Evolutionary conservation across 352 stramenopile genomes (phyloP), one percentile per base, ranked within the genome.

Genomic region (Phytophthora citricola): DNA sequence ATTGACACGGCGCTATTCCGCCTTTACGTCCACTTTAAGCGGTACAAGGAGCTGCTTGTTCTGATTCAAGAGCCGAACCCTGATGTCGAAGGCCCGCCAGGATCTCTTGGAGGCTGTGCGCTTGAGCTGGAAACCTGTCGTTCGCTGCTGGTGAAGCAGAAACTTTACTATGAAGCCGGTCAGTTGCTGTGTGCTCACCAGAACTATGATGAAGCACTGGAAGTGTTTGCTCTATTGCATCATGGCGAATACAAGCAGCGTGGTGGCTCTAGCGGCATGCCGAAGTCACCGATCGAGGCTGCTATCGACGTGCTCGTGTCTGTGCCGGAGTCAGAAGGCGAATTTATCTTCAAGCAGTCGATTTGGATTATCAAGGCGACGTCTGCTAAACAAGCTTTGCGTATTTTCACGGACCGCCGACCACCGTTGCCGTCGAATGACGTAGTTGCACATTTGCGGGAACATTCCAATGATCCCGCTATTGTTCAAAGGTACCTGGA

Each of bases 321-420:
- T 2, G 79, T 94, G 6, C 79, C 79, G 2, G 87, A 94, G 55
- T 75, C 80, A 1, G 67, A 97, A 51, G 92, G 93, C 29, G 76
- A 89, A 26, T 85, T 98, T 38, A 90, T 97, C 45, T 97, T 92
- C 58, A 86, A 96, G 54, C 76, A 93, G 60, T 94, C 90, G 26
- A 79, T 92, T 52, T 94, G 87, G 89, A 93, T 97, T 73, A 83
- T 95, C 29, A 81, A 93, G 34, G 80, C 79, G 1, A 89, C 81
- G 5, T 69, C 78, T 26, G 72, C 89, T 3, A 93, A 94, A 66
- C 82, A 92, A 36, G 85, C 85, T 17, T 63, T 96, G 11, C 86
- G 88, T 5, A 89, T 96, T 49, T 96, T 96, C 60, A 96, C 86
- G 8, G 85, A 94, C 29, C 86, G 86, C 10, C 70, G 81, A 12